phyloP scores from a whole-genome alignment of 164 flowering plant genomes.

The Vitis rotundifolia region DNA sequence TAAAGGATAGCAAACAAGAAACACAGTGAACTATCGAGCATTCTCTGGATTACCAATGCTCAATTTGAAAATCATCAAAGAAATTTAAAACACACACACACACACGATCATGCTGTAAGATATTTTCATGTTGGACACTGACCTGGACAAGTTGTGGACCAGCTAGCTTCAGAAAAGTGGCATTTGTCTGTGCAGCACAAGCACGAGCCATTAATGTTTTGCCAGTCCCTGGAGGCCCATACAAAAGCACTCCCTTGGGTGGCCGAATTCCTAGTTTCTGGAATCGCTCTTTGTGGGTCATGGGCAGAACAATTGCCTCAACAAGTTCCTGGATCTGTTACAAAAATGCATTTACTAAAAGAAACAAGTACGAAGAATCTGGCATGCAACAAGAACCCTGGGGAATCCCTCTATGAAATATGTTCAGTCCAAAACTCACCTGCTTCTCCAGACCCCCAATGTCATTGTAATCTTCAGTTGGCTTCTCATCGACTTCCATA shows the following conservation, averaged over 20 bases:
- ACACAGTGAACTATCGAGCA: too few species aligned
- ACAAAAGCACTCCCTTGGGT: constrained; percentile 23
- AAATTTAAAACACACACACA: constrained; percentile 12
- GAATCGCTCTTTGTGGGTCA: constrained; percentile 21
- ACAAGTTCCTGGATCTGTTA: constrained; percentile 58
- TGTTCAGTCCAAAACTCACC: constrained; percentile 20
- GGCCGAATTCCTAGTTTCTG: constrained; percentile 22
- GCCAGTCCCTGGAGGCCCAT: constrained; percentile 25
- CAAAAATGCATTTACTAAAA: background rate
- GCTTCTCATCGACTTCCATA: constrained; percentile 77
- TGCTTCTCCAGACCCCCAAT: constrained; percentile 71
- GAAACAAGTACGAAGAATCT: background rate
- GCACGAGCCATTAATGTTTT: constrained; percentile 29
- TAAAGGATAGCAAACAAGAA: too few species aligned
- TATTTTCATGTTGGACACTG: constrained; percentile 1
- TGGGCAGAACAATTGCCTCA: constrained; percentile 15
- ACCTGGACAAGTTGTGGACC: constrained; percentile 30
- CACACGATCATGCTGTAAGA: constrained; percentile 21
- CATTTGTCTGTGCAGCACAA: constrained; percentile 29
- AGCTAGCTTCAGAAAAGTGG: constrained; percentile 25
- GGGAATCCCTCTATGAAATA: background rate
- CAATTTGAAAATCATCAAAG: constrained; percentile 17
- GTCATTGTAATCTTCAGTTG: constrained; percentile 73
- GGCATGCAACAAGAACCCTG: background rate
- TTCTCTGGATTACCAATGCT: background rate